phyloP scores from a whole-genome alignment of 148 eudicot genomes.

The Fallopia convolvulus region DNA sequence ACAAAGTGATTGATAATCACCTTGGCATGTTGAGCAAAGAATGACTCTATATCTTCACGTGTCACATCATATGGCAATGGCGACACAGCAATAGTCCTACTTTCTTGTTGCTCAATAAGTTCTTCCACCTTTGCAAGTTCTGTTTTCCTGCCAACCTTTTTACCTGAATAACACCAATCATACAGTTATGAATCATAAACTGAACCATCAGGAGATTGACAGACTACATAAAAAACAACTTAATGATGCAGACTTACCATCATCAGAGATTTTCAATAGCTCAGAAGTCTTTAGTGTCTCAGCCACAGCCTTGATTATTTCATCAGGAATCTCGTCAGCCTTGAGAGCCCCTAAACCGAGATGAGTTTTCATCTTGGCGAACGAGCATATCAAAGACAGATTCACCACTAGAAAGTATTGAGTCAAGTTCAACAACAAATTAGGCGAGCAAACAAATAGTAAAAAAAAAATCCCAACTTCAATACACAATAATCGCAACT shows the following conservation, averaged over 20 bases:
- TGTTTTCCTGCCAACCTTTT: constrained; percentile 69
- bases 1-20: constrained; percentile 23
- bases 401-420: constrained; percentile 54
- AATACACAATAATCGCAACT: not conserved
- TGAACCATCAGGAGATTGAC: not conserved
- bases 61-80: constrained; percentile 74
- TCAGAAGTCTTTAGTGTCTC: constrained; percentile 59
- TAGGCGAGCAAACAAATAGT: not conserved
- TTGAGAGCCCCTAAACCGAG: constrained; percentile 59
- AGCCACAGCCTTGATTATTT: constrained; percentile 65
- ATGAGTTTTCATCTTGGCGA: constrained; percentile 73
- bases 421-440: constrained; percentile 44
- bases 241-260: constrained; percentile 38
- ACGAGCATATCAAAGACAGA: constrained; percentile 86
- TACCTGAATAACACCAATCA: constrained; percentile 37
- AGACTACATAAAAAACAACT: not conserved
- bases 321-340: constrained; percentile 66
- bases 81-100: constrained; percentile 79
- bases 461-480: not conserved
- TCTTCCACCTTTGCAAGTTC: constrained; percentile 61
- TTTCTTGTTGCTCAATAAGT: constrained; percentile 76
- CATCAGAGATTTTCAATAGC: constrained; percentile 71
- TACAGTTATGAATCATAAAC: not conserved
- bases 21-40: constrained; percentile 74
- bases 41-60: constrained; percentile 77